Percentiles rank a stretch among this genome's conserved stretches.
Evolutionary conservation across 345 rosid species (phyloP).

Genomic region (Brassica nigra): DNA sequence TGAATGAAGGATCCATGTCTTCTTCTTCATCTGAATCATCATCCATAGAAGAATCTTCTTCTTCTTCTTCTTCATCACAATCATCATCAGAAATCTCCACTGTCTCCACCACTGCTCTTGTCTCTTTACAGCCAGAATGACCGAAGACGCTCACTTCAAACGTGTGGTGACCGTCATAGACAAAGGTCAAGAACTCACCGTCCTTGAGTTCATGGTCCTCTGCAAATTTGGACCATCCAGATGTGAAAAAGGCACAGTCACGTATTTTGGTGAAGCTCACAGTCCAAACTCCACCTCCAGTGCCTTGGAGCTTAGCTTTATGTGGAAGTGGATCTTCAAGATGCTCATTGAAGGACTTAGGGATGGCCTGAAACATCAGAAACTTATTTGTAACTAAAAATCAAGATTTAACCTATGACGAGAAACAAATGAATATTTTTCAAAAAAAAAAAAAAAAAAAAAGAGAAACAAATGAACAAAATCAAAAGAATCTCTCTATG

Average conservation of each 20-base stretch:
- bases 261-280: conserved; percentile 8
- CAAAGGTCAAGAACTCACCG: conserved; percentile 35
- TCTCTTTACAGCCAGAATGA: conserved; percentile 20
- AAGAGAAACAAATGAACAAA: background rate
- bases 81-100: background rate
- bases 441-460: no score
- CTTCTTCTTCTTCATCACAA: conserved; percentile 11
- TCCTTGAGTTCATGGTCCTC: conserved; percentile 26
- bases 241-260: background rate
- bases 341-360: conserved; percentile 1
- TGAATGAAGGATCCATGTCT: background rate
- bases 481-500: background rate
- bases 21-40: background rate
- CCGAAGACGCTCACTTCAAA: conserved; percentile 34
- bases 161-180: conserved; percentile 15
- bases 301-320: conserved; percentile 16
- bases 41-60: background rate
- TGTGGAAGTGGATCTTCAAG: conserved; percentile 28
- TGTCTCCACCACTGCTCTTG: conserved; percentile 1
- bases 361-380: conserved; percentile 30
- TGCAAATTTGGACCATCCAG: conserved; percentile 34
- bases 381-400: background rate
- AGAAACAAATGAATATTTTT: background rate
- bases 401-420: background rate
- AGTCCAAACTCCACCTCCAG: conserved; percentile 25